Conservation (phyloP, 2,329 filamentous ascomycete genomes). For the Fusarium buharicum region DNA sequence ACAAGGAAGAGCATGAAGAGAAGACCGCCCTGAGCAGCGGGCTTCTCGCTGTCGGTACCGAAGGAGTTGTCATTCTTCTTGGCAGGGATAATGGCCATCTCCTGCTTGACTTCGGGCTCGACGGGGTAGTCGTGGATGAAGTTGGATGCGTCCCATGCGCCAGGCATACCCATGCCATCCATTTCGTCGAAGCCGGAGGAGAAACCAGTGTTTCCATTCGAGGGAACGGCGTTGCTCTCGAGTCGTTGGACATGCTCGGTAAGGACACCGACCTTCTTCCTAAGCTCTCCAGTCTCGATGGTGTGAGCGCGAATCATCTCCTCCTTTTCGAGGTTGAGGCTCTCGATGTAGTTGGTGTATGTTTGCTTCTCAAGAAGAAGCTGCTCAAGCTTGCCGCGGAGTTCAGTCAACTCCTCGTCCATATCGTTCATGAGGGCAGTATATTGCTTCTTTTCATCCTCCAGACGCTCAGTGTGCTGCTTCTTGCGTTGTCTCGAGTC, state of each 20-base stretch:
- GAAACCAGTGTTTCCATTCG: conserved; percentile 69
- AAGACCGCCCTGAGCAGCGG: conserved; percentile 80
- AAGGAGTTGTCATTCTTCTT: conserved; percentile 61
- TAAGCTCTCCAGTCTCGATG: conserved; percentile 87
- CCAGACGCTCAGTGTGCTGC: conserved; percentile 94
- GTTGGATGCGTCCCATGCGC: conserved; percentile 79
- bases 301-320: conserved; percentile 90
- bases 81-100: conserved; percentile 63
- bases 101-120: conserved; percentile 70
- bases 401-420: conserved; percentile 78
- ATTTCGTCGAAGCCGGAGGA: conserved; percentile 80
- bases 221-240: conserved; percentile 65
- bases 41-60: conserved; percentile 66
- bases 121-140: conserved; percentile 78
- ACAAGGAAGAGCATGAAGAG: conserved; percentile 96
- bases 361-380: conserved; percentile 79
- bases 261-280: conserved; percentile 90
- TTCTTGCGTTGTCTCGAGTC: conserved; percentile 98
- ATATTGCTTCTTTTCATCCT: conserved; percentile 96
- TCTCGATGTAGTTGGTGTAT: conserved; percentile 78
- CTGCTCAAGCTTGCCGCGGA: conserved; percentile 76
- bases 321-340: conserved; percentile 85
- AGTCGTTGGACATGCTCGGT: conserved; percentile 76
- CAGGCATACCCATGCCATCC: conserved; percentile 83
- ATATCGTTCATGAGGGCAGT: conserved; percentile 79